phyloP scores from a whole-genome alignment of 2,329 filamentous ascomycete species.

The Passalora sequoiae region DNA sequence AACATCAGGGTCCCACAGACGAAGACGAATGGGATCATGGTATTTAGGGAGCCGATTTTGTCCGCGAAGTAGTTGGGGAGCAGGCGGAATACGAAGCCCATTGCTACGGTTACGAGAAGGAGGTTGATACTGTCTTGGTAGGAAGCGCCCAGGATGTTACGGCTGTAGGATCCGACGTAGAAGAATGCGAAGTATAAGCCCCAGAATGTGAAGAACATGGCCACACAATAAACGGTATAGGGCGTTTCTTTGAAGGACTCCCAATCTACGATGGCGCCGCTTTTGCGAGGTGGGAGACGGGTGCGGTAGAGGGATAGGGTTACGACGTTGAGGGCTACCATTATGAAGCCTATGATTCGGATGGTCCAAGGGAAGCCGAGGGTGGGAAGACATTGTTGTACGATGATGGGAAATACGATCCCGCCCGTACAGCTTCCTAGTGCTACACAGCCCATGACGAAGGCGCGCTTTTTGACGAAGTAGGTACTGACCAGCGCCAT shows the following conservation, averaged over 20 bases:
- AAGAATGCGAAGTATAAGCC: slow-evolving; percentile 43
- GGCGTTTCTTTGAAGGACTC: slow-evolving; percentile 39
- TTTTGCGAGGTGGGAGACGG: slow-evolving; percentile 41
- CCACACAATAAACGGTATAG: slow-evolving; percentile 40
- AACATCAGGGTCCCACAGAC: slow-evolving; percentile 48
- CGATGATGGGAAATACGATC: slow-evolving; percentile 50
- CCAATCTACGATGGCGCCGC: slow-evolving; percentile 41
- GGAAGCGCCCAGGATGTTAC: slow-evolving; percentile 39
- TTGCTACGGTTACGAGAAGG: slow-evolving; percentile 53
- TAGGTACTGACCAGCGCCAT: slow-evolving; percentile 64
- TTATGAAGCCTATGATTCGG: slow-evolving; percentile 48
- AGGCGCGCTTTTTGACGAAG: slow-evolving; percentile 51
- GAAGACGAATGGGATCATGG: slow-evolving; percentile 49
- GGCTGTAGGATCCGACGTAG: slow-evolving; percentile 40
- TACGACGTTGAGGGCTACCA: slow-evolving; percentile 31
- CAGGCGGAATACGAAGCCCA: slow-evolving; percentile 53
- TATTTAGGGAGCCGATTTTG: slow-evolving; percentile 52
- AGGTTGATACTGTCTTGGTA: slow-evolving; percentile 50
- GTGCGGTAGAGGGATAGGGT: slow-evolving; percentile 31
- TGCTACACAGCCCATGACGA: slow-evolving; percentile 58
- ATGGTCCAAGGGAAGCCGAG: slow-evolving; percentile 55
- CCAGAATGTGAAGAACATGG: slow-evolving; percentile 46
- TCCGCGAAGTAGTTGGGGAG: slow-evolving; percentile 53
- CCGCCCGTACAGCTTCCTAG: slow-evolving; percentile 56
- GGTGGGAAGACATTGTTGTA: slow-evolving; percentile 43